Evolutionary conservation across 1,139 yeast species (phyloP), one percentile per base, ranked within the genome.

Genomic region (Dujonia santamariae): DNA sequence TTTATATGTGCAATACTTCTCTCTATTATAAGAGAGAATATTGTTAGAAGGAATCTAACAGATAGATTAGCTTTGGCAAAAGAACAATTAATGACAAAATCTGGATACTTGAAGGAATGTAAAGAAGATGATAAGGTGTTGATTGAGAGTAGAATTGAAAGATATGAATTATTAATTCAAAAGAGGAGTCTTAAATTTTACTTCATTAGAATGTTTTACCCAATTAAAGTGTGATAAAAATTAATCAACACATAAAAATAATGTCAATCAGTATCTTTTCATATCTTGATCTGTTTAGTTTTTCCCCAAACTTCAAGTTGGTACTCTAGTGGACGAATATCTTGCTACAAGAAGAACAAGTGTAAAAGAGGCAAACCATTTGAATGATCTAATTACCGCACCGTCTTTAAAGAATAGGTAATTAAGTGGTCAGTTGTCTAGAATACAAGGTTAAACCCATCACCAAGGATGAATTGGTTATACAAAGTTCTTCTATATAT

Each of bases 1-100:
- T 41, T 72, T 12, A 61, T 56, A 7, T 48, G 60, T 9, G 38
- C 51, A 7, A 11, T 63, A 4, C 26, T 65, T 7, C 43, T 64
- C 43, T 31, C 66, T 2, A 45, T 59, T 4, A 48, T 63, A 19
- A 46, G 75, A 42, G 65, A 59, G 34, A 56, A 53, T 51, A 39
- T 57, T 15, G 59, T 63, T 7, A 35, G 51, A 17, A 51, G 51
- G 30, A 42, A 39, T 4, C 35, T 53, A 5, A 37, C 34, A 5
- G 39, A 37, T 16, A 37, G 55, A 32, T 36, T 49, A 12, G 38
- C 30, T 3, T 4, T 23, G 4, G 40, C 52, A 9, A 37, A 39
- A 26, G 24, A 31, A 7, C 40, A 38, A 1, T 22, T 38, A 3
- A 34, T 35, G 9, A 21, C 23, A 12, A 28, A 11, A n/a, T 20